Percentiles rank a stretch among this genome's conserved stretches.
Evolutionary conservation across 2,329 filamentous ascomycete genomes (phyloP).

Genomic region (Aureobasidium zeae): DNA sequence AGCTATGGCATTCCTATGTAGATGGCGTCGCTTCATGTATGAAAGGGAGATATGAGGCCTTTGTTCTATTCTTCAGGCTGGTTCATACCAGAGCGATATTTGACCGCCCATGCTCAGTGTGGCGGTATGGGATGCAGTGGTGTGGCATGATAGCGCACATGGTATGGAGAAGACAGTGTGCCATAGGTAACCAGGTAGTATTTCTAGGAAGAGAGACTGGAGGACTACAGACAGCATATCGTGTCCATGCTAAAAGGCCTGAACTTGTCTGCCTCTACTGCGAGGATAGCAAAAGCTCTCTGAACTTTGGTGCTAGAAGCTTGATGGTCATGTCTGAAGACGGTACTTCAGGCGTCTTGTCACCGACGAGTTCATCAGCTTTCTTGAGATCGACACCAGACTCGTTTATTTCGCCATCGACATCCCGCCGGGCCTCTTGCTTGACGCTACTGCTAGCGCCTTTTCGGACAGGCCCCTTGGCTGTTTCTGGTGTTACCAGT

Average conservation of each 20-base stretch:
- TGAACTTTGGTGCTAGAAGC: constrained; percentile 27
- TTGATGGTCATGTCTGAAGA: constrained; percentile 25
- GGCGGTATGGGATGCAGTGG: too few species aligned
- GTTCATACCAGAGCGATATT: too few species aligned
- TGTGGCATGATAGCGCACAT: too few species aligned
- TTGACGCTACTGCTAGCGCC: constrained; percentile 29
- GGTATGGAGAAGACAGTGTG: too few species aligned
- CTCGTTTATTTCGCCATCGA: constrained; percentile 26
- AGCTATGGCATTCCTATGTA: constrained; percentile 13
- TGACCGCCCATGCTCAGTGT: too few species aligned
- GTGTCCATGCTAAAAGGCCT: too few species aligned
- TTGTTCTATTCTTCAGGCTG: too few species aligned
- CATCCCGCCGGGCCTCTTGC: constrained; percentile 29
- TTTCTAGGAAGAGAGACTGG: too few species aligned
- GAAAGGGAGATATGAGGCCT: too few species aligned
- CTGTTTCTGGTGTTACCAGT: constrained; percentile 52
- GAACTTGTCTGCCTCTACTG: background rate
- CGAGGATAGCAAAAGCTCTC: constrained; percentile 22
- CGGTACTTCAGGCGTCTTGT: constrained; percentile 27
- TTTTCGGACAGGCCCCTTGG: constrained; percentile 43
- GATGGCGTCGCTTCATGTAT: too few species aligned
- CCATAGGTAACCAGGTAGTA: too few species aligned
- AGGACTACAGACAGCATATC: too few species aligned
- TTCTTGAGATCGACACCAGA: constrained; percentile 23
- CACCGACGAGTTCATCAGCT: constrained; percentile 25